A percentile compares a stretch with the other conserved stretches of the same genome.
Evolutionary conservation across 768 basidiomycete genomes (phyloP).

Genomic region (Crassisporium funariophilum): DNA sequence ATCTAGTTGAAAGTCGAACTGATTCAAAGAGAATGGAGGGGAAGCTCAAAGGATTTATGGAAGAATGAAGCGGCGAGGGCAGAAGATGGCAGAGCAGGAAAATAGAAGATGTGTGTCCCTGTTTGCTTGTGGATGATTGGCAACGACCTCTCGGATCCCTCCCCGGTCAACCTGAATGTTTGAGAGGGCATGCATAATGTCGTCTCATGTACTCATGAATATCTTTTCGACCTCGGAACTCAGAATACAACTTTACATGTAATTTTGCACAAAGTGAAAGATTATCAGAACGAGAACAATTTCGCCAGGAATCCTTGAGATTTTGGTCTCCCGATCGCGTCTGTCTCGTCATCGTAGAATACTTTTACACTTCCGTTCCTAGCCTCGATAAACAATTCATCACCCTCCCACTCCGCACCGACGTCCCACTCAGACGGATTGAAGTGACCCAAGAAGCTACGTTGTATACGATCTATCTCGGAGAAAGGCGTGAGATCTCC

Average conservation of each 20-base stretch:
- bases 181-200: too few relatives aligned
- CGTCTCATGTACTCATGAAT: too few relatives aligned
- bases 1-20: too few relatives aligned
- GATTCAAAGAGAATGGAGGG: too few relatives aligned
- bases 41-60: too few relatives aligned
- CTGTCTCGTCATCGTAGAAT: slow-evolving; percentile 37
- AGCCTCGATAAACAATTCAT: slow-evolving; percentile 35
- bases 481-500: slow-evolving; percentile 31
- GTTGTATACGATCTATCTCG: slow-evolving; percentile 28
- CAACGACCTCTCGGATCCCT: too few relatives aligned
- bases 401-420: slow-evolving; percentile 33
- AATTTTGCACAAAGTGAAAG: not conserved
- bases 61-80: too few relatives aligned
- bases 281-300: slow-evolving; percentile 28
- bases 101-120: too few relatives aligned
- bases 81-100: too few relatives aligned
- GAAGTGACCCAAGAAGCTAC: slow-evolving; percentile 41
- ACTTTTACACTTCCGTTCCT: slow-evolving; percentile 38
- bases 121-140: too few relatives aligned
- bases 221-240: not conserved
- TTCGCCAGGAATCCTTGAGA: slow-evolving; percentile 23
- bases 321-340: slow-evolving; percentile 3
- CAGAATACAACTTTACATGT: not conserved
- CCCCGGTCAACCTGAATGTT: too few relatives aligned
- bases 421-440: slow-evolving; percentile 16